Evolutionary conservation across 805 yeast species (phyloP).

Genomic region (Metschnikowia lunata): DNA sequence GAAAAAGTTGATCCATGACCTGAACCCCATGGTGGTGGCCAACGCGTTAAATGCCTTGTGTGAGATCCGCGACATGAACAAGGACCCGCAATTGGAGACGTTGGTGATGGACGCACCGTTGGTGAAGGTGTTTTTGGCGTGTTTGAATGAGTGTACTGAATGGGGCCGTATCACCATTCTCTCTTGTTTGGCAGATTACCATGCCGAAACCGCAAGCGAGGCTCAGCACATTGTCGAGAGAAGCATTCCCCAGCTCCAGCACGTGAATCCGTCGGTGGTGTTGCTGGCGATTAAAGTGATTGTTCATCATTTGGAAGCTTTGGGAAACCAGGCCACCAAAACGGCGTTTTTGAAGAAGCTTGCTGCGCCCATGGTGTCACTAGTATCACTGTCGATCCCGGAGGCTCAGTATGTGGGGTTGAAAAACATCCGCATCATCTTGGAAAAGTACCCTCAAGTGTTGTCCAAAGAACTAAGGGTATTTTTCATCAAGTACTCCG

Average conservation of each 20-base stretch:
- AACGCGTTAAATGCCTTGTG: conserved; percentile 83
- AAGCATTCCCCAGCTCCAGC: conserved; percentile 92
- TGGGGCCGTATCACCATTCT: conserved; percentile 96
- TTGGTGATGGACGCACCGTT: conserved; percentile 36
- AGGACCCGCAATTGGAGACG: conserved; percentile 38
- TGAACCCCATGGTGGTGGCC: conserved; percentile 97
- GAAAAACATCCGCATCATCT: conserved; percentile 81
- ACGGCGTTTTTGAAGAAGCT: conserved; percentile 58
- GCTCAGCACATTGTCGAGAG: conserved; percentile 84
- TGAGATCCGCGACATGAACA: conserved; percentile 73
- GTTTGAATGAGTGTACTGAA: conserved; percentile 95
- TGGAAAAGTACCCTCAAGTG: conserved; percentile 82
- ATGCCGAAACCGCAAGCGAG: conserved; percentile 53
- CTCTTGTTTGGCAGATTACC: conserved; percentile 72
- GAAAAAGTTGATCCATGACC: conserved; percentile 66
- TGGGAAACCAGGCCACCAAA: conserved; percentile 35
- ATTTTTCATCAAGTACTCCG: conserved; percentile 83
- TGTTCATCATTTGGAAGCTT: conserved; percentile 56
- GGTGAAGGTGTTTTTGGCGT: conserved; percentile 64
- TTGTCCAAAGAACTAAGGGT: conserved; percentile 78
- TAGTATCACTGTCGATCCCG: conserved; percentile 77
- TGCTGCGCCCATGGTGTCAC: conserved; percentile 80
- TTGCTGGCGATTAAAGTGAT: conserved; percentile 79
- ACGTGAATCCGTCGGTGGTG: conserved; percentile 94
- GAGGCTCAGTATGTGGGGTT: conserved; percentile 94